These are phyloP conservation scores for Coprinopsis strossmayeri DNA, from an alignment of 768 basidiomycete species.

Conservation along the genomic window DNA sequence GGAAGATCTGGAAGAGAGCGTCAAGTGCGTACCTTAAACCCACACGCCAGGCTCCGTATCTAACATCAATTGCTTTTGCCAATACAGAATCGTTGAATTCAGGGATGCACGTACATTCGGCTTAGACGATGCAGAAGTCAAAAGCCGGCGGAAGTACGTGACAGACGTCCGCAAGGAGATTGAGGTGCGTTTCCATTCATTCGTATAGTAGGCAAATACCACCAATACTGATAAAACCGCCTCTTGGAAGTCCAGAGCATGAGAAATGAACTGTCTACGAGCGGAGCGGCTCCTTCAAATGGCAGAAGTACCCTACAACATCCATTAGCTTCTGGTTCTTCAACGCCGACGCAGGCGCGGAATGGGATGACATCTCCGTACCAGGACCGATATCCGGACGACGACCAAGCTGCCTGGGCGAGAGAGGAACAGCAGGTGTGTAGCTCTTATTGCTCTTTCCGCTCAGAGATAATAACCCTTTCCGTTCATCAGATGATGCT, in stretches of 20 bases:
- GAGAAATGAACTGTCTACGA: constrained; percentile 50
- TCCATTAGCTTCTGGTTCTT: constrained; percentile 16
- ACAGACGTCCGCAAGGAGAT: constrained; percentile 68
- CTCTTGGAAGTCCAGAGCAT: constrained; percentile 59
- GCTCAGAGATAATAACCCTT: background rate
- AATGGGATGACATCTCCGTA: constrained; percentile 28
- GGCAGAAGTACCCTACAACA: constrained; percentile 17
- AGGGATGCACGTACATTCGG: constrained; percentile 83
- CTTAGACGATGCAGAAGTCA: constrained; percentile 72
- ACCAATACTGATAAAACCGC: constrained; percentile 19
- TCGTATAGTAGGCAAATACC: constrained; percentile 2
- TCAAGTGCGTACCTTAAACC: constrained; percentile 47
- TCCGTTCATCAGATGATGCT: constrained; percentile 62
- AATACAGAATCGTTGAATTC: constrained; percentile 75
- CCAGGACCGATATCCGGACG: constrained; percentile 35
- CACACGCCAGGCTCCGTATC: background rate
- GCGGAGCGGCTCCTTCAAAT: constrained; percentile 1
- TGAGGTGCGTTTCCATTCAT: constrained; percentile 45
- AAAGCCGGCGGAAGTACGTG: constrained; percentile 71
- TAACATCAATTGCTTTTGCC: background rate
- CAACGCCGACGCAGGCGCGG: constrained; percentile 18
- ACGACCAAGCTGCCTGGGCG: constrained; percentile 77
- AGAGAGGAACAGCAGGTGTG: constrained; percentile 80
- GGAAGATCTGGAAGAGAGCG: constrained; percentile 91
- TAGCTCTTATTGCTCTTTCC: background rate